Conservation (phyloP, 495 filamentous ascomycete genomes). For the Physcia stellaris region DNA sequence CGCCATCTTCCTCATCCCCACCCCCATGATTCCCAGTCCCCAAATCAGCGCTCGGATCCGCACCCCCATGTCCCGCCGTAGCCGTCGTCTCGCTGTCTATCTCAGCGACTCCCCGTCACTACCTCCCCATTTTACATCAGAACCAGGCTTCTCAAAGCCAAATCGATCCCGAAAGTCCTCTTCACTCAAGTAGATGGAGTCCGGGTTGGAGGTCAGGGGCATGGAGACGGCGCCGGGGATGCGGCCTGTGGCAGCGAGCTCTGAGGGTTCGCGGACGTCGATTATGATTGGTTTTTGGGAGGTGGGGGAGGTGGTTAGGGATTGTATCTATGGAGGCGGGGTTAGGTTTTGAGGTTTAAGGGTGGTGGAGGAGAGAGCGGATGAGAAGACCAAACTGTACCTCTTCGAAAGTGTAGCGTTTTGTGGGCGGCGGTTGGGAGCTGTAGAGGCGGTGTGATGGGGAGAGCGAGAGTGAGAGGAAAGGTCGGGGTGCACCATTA, state of each 20-base stretch:
- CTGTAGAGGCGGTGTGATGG: too few species aligned
- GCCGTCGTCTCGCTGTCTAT: conserved; percentile 2
- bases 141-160: conserved; percentile 47
- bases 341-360: neutral
- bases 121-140: neutral
- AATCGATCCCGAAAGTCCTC: conserved; percentile 70
- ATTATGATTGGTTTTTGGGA: too few species aligned
- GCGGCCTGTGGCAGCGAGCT: conserved; percentile 50
- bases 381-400: too few species aligned
- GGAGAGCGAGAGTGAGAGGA: too few species aligned
- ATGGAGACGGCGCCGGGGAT: conserved; percentile 74
- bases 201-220: conserved; percentile 61
- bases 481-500: too few species aligned
- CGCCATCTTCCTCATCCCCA: neutral
- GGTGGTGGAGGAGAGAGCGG: neutral
- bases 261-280: conserved; percentile 78
- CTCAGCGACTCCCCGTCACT: neutral
- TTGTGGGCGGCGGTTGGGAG: too few species aligned
- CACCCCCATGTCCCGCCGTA: conserved; percentile 18
- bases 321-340: too few species aligned
- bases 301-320: too few species aligned
- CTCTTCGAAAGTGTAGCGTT: too few species aligned
- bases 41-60: conserved; percentile 28
- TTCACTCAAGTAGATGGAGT: conserved; percentile 55
- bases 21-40: conserved; percentile 13